phyloP scores from a whole-genome alignment of 352 stramenopile species.

The Globisporangium echinulatum region DNA sequence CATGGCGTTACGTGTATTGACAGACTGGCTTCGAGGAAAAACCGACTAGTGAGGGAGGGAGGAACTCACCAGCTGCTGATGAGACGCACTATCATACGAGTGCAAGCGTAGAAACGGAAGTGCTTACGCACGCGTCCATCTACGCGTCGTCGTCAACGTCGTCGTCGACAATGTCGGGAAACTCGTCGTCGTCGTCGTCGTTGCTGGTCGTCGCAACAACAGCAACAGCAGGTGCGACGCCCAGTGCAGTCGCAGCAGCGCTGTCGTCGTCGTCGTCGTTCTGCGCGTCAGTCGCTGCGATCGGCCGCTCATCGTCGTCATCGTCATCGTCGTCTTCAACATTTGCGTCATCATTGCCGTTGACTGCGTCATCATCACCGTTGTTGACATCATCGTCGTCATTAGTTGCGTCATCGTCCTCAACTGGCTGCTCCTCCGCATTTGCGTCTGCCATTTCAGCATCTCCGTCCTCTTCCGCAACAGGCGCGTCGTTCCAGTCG shows the following conservation, averaged over 20 bases:
- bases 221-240: not conserved
- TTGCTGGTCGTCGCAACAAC: not conserved
- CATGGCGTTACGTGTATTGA: too few species aligned
- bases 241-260: not conserved
- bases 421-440: conserved; percentile 11
- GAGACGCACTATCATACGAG: too few species aligned
- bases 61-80: too few species aligned
- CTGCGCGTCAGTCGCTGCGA: not conserved
- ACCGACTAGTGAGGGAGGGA: too few species aligned
- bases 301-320: conserved; percentile 11
- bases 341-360: conserved; percentile 54
- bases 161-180: conserved; percentile 77
- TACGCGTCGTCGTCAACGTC: conserved; percentile 56
- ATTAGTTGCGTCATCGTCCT: conserved; percentile 1
- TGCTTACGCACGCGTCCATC: not conserved
- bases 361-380: conserved; percentile 21
- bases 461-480: conserved; percentile 11
- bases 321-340: conserved; percentile 14
- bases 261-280: not conserved
- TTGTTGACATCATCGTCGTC: conserved; percentile 16
- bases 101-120: too few species aligned
- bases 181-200: conserved; percentile 64
- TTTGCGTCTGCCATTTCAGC: conserved; percentile 24
- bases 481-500: conserved; percentile 29
- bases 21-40: too few species aligned